Evolutionary conservation across 331 rosid genomes (phyloP), one percentile per base, ranked within the genome.

Genomic region (Rhamnella rubrinervis): DNA sequence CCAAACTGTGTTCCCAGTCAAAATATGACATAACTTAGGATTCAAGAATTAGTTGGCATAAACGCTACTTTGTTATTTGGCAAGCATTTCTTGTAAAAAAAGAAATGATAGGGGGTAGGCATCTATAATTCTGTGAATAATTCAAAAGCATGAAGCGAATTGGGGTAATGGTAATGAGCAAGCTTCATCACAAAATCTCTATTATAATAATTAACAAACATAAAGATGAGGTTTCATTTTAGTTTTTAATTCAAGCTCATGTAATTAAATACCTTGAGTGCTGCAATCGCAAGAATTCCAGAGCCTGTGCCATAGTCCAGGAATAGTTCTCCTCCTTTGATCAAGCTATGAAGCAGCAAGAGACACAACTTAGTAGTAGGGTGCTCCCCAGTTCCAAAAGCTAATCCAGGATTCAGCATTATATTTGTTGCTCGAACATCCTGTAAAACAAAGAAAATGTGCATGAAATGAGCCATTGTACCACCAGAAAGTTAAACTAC

Each of bases 341-440:
- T 82, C 67, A 85, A 76, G 63, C 74, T 49, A 59, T 71, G 90
- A 62, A 93, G 84, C 71, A 90, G 82, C 84, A 87, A 72, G 49
- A 93, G 85, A 85, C 98, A 88, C 78, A 93, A 68, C 75, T 84
- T 90, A 20, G 98, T 93, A 23, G 81, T 90, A 25, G 93, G 82
- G 61, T 93, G 98, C 62, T 93, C 96, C 59, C 98, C 98, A 9
- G 96, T 90, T 78, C 98, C 98, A 72, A 93, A 93, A 65, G 98
- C 96, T 66, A 88, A 75, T 55, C 95, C 95, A 28, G 97, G 97
- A 81, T 85, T 63, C 63, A 93, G 81, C 81, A 88, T 68, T 85
- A 93, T 90, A 77, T 93, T 93, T 55, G 76, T 93, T 56, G 97
- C 96, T 74, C 82, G 73, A 71, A 44, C 60, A 76, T 88, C 96